Evolutionary conservation across 2,329 filamentous ascomycete genomes (phyloP), one percentile per base, ranked within the genome.

Genomic region (Aspergillus floridensis): DNA sequence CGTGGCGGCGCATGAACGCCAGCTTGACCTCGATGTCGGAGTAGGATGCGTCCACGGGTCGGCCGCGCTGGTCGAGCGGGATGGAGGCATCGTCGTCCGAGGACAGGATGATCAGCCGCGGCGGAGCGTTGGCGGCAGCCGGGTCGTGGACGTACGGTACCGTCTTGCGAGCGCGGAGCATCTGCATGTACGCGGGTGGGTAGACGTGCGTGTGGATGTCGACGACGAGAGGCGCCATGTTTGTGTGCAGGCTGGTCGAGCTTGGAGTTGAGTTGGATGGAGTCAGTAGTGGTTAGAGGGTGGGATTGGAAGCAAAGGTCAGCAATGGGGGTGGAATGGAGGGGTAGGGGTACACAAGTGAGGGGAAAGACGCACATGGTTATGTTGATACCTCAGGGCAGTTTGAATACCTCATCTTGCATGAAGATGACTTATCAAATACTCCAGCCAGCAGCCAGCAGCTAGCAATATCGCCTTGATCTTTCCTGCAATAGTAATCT

Each of bases 1-100:
- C 80, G 77, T 97, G 93, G 16, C 82, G 84, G 73, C 92, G 83
- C 93, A 97, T 97, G 78, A 97, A 96, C 52, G 86, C 82, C 14
- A 96, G 82, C 71, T 96, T 97, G 67, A 91, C 83, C 16, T 81
- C 78, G 59, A 96, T 87, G 49, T 91, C 90, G 63, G 88, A 91
- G 80, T 93, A 97, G 68, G 93, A 90, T 0, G 86, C 81, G 22
- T 92, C 93, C 48, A 97, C 86, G 3, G 93, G 92, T 3, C 93
- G 87, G 41, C 92, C 93, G 2, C 90, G 88, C 35, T 75, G 65
- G 22, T 75, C 71, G 31, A 71, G 65, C 4, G 74, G 73, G 50
- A 73, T 71, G 68, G 73, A 69, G 3, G 72, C 64, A 56, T 78
- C 76, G 63, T 79, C 76, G 53, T 81, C 79, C 14, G 78, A 79